Conservation (phyloP, 805 yeast genomes). For the Lipomyces sp. region DNA sequence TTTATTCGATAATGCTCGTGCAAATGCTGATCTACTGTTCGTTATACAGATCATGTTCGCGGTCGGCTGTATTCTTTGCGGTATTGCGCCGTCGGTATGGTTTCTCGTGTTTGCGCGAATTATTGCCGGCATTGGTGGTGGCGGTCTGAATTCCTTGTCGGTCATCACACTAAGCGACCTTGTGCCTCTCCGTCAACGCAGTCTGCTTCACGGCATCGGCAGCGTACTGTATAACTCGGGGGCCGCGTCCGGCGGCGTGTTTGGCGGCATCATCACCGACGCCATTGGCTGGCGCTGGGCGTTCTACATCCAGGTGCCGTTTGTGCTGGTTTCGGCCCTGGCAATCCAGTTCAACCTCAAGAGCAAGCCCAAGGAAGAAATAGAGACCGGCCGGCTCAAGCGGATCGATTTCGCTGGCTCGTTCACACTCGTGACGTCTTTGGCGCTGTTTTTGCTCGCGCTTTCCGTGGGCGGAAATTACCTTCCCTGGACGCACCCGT, state of each 20-base stretch:
- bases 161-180: slow-evolving; percentile 75
- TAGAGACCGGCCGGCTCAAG: slow-evolving; percentile 47
- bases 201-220: slow-evolving; percentile 77
- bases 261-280: slow-evolving; percentile 54
- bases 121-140: slow-evolving; percentile 88
- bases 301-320: slow-evolving; percentile 43
- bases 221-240: slow-evolving; percentile 77
- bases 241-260: slow-evolving; percentile 62
- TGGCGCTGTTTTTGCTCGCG: slow-evolving; percentile 58
- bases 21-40: slow-evolving; percentile 41
- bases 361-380: slow-evolving; percentile 32
- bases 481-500: slow-evolving; percentile 46
- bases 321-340: slow-evolving; percentile 39
- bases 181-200: slow-evolving; percentile 70
- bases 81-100: slow-evolving; percentile 35
- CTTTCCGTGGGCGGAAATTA: slow-evolving; percentile 65
- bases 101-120: slow-evolving; percentile 49
- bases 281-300: slow-evolving; percentile 62
- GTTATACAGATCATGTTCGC: slow-evolving; percentile 44
- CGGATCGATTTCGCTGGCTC: slow-evolving; percentile 70
- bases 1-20: slow-evolving; percentile 52
- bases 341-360: slow-evolving; percentile 35
- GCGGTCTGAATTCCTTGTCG: slow-evolving; percentile 73
- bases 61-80: slow-evolving; percentile 50
- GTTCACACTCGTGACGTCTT: slow-evolving; percentile 52